Conservation (phyloP, 192 early-diverging fungal species). For the Chytriomyces confervae region DNA sequence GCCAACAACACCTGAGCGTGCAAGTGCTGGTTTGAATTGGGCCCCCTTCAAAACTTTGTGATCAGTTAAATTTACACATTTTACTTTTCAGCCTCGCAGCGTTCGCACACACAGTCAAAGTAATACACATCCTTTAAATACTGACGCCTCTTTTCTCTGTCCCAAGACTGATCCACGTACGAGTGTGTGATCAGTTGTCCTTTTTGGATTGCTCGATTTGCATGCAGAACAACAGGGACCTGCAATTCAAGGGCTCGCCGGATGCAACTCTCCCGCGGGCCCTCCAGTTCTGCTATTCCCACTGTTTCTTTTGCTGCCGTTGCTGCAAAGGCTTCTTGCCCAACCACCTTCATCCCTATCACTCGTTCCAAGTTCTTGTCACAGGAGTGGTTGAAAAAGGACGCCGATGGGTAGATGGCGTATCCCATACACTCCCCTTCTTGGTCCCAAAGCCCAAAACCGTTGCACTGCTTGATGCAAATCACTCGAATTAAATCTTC, state of each 20-base stretch:
- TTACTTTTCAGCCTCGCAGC: conserved; percentile 17
- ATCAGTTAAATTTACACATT: too few species aligned
- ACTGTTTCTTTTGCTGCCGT: too few species aligned
- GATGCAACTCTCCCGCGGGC: neutral
- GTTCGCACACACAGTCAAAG: conserved; percentile 38
- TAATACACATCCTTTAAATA: conserved; percentile 28
- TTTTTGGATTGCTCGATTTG: conserved; percentile 8
- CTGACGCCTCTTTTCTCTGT: conserved; percentile 3
- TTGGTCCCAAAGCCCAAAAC: conserved; percentile 44
- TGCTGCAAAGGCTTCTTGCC: neutral
- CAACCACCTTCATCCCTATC: neutral
- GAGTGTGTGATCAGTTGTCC: conserved; percentile 27
- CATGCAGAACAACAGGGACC: neutral
- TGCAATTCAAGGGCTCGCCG: neutral
- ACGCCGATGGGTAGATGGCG: conserved; percentile 37
- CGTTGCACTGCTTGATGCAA: conserved; percentile 37
- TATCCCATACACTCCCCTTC: conserved; percentile 39
- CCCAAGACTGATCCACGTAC: conserved; percentile 18
- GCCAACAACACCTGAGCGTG: too few species aligned
- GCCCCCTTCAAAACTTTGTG: too few species aligned
- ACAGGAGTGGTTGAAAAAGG: conserved; percentile 47
- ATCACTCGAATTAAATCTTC: conserved; percentile 21
- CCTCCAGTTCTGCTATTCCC: neutral
- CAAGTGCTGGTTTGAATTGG: too few species aligned
- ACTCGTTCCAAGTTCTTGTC: conserved; percentile 32